Base-by-base conservation (phyloP, 2,329 filamentous ascomycete genomes). In the Arthroderma uncinatum region DNA sequence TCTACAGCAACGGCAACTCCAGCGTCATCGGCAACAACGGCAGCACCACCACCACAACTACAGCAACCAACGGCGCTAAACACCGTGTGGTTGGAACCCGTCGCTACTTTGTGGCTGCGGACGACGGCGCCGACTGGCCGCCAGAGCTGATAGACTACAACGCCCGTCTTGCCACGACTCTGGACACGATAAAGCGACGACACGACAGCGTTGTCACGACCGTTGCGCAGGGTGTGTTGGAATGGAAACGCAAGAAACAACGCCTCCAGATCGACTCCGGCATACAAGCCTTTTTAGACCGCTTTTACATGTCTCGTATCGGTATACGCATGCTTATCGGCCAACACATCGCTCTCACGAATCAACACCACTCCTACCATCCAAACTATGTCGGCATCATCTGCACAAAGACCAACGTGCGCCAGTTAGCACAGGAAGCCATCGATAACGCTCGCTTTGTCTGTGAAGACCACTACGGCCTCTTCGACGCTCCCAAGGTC, bases 231-330 rank as follows among this genome's bases (percentile, higher is more conserved):
- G 93, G 93, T 59, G 96, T 98, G 64, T 81, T 97, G 59, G 93
- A 98, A 75, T 98, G 95, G 79, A 98, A 98, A 77, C 88, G 92
- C 57, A 92, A 87, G 70, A 83, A 90, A 61, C 93, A 98, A 79
- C 84, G 93, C 56, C 93, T 97, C 86, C 93, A 97, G 70, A 98
- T 98, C 67, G 93, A 97, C 74, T 86, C 91, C 70, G 94, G 91
- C 65, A 96, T 98, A 59, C 93, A 98, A 72, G 86, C 89, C 57
- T 98, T 98, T 78, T 83, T 98, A 63, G 93, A 98, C 75, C 88
- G 93, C 59, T 98, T 98, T 75, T 98, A 98, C 79, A 98, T 98
- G 93, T 96, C 91, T 47, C 89, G 93, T 61, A 98, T 98, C 68
- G 93, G 93, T 63, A 98, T 98, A 65, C 88, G 93, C 65, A 98